Percentiles rank a stretch among this genome's conserved stretches.
phyloP scores from a whole-genome alignment of 345 rosid genomes.

The Eucalyptus marginata region DNA sequence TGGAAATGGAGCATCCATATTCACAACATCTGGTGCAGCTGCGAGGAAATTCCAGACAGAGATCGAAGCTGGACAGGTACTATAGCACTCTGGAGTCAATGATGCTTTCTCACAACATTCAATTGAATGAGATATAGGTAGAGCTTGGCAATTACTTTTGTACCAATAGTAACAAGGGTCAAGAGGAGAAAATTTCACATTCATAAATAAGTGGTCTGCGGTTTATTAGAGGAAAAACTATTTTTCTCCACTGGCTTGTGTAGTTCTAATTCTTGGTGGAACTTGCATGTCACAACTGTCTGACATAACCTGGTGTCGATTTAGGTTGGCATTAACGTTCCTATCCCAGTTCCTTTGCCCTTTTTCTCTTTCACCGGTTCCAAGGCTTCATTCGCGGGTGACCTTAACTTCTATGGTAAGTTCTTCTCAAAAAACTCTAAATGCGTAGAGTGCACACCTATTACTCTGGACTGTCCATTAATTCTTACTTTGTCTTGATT shows the following conservation, averaged over 20 bases:
- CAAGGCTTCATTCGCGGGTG: slow-evolving; percentile 94
- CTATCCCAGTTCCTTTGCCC: slow-evolving; percentile 94
- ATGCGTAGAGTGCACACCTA: neutral
- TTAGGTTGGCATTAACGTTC: slow-evolving; percentile 94
- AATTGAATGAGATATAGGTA: neutral
- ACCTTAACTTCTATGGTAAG: slow-evolving; percentile 93
- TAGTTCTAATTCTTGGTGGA: neutral
- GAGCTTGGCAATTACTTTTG: neutral
- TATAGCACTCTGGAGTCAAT: neutral
- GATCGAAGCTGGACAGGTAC: slow-evolving; percentile 96
- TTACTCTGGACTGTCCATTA: neutral
- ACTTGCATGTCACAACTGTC: neutral
- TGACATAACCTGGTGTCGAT: neutral
- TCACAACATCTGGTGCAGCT: slow-evolving; percentile 84
- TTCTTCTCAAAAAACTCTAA: neutral
- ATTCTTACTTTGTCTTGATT: neutral
- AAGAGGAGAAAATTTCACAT: neutral
- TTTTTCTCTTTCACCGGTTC: slow-evolving; percentile 93
- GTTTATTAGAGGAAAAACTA: neutral
- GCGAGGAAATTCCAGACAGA: slow-evolving; percentile 95
- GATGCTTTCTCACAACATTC: neutral
- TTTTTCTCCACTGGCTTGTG: neutral
- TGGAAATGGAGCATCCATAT: slow-evolving; percentile 91
- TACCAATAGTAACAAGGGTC: neutral
- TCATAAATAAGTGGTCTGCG: neutral